Conservation (phyloP, 768 basidiomycete genomes). For the Roridomyces roridus region DNA sequence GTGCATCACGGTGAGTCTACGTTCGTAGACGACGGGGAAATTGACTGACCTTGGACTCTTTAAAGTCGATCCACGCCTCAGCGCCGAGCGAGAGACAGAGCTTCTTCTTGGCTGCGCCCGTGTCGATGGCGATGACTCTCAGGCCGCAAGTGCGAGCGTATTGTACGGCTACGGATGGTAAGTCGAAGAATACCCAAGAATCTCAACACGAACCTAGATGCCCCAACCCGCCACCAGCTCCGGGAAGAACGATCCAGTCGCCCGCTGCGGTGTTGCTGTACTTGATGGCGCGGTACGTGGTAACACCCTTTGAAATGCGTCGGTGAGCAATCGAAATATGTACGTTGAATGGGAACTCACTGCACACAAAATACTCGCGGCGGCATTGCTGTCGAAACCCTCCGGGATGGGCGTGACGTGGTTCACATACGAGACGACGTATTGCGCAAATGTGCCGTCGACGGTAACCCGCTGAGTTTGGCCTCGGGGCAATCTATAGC, state of each 20-base stretch:
- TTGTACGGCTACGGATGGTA: constrained; percentile 86
- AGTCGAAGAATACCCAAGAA: too few species aligned
- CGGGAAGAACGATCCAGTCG: constrained; percentile 75
- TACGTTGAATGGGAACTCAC: too few species aligned
- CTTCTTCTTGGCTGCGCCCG: constrained; percentile 73
- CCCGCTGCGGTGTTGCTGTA: constrained; percentile 67
- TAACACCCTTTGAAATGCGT: constrained; percentile 85
- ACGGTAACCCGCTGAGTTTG: constrained; percentile 73
- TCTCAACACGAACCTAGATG: too few species aligned
- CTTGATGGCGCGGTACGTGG: constrained; percentile 88
- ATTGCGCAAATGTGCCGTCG: constrained; percentile 80
- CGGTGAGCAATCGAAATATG: too few species aligned
- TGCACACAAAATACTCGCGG: constrained; percentile 81
- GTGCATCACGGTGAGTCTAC: too few species aligned
- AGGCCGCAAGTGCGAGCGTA: constrained; percentile 82
- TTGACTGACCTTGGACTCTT: constrained; percentile 59
- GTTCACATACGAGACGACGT: constrained; percentile 73
- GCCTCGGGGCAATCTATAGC: constrained; percentile 62
- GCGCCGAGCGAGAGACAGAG: constrained; percentile 69
- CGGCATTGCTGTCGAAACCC: constrained; percentile 63
- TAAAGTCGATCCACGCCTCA: constrained; percentile 83
- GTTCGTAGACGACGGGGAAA: too few species aligned
- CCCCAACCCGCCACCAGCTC: constrained; percentile 84
- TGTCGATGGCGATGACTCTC: constrained; percentile 81
- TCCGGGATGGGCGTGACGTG: constrained; percentile 85